These are phyloP conservation scores for Apiospora kogelbergensis DNA, from an alignment of 2,329 filamentous ascomycete genomes.

Conservation along the genomic window DNA sequence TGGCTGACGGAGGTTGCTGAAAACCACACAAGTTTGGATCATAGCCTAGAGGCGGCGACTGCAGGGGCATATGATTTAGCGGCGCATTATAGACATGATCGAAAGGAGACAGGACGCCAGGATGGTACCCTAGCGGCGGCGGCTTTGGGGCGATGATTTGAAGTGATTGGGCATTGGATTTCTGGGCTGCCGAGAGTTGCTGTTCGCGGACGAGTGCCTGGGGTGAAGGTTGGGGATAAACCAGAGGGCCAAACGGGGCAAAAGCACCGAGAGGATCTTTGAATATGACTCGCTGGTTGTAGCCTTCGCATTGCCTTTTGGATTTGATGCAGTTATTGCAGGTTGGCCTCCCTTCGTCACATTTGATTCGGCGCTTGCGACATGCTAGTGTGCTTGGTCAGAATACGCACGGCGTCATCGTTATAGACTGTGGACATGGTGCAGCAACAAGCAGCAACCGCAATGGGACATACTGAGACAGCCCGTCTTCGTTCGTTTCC, in stretches of 20 bases:
- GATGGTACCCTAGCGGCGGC: conserved; percentile 35
- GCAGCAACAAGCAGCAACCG: conserved; percentile 20
- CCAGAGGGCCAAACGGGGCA: conserved; percentile 43
- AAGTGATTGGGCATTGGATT: conserved; percentile 37
- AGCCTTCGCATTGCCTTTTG: conserved; percentile 80
- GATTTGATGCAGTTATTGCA: conserved; percentile 87
- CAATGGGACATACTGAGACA: conserved; percentile 68
- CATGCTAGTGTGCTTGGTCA: conserved; percentile 60
- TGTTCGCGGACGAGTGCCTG: conserved; percentile 44
- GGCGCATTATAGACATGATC: conserved; percentile 18
- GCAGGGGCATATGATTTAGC: neutral
- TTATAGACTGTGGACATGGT: conserved; percentile 12
- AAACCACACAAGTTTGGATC: conserved; percentile 23
- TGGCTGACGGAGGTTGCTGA: conserved; percentile 19
- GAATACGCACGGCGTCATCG: conserved; percentile 10
- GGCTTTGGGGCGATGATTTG: conserved; percentile 55
- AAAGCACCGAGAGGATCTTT: conserved; percentile 68
- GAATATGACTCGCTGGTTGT: conserved; percentile 79
- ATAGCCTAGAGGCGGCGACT: conserved; percentile 25
- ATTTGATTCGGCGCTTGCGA: conserved; percentile 93
- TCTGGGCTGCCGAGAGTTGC: conserved; percentile 42
- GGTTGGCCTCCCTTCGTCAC: conserved; percentile 82
- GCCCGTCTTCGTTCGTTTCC: conserved; percentile 85
- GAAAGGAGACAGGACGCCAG: conserved; percentile 27
- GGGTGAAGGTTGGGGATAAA: conserved; percentile 45